Percentiles rank a stretch among this genome's conserved stretches.
These are phyloP conservation scores for Flaveria ramosissima DNA, from an alignment of 129 eudicot species.

Conservation along the genomic window DNA sequence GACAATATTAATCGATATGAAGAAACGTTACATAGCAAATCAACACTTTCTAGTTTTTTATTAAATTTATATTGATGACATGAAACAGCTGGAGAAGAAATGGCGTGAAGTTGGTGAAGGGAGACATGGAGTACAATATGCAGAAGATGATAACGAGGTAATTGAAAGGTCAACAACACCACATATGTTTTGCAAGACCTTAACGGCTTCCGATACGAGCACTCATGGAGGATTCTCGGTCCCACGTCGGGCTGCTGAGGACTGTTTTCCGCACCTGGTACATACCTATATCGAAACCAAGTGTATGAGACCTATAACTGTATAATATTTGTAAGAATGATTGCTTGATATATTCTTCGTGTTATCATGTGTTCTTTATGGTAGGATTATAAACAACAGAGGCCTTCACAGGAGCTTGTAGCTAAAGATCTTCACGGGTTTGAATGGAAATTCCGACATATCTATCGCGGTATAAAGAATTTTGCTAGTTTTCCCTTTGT, in stretches of 20 bases:
- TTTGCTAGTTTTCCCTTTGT: slow-evolving; percentile 5
- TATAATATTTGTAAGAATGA: background rate
- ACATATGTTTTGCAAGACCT: slow-evolving; percentile 98
- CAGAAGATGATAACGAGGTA: slow-evolving; percentile 54
- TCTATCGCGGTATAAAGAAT: slow-evolving; percentile 64
- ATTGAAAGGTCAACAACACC: slow-evolving; percentile 62
- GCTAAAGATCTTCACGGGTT: slow-evolving; percentile 89
- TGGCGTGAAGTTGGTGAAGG: slow-evolving; percentile 86
- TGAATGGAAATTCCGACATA: slow-evolving; percentile 96
- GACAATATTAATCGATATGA: too few species aligned
- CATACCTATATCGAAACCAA: background rate
- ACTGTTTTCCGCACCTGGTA: slow-evolving; percentile 92
- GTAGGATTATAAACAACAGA: slow-evolving; percentile 81
- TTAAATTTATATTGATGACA: background rate
- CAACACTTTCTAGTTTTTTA: background rate
- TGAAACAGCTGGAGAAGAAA: slow-evolving; percentile 65
- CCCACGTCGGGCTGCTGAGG: slow-evolving; percentile 98
- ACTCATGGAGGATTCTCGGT: slow-evolving; percentile 99
- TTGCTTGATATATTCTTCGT: background rate
- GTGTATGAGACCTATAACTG: background rate
- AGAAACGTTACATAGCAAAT: too few species aligned
- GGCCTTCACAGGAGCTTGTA: slow-evolving; percentile 96
- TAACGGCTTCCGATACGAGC: slow-evolving; percentile 98
- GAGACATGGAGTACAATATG: slow-evolving; percentile 42
- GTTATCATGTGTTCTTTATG: background rate